A percentile compares a stretch with the other conserved stretches of the same genome.
Evolutionary conservation across 2,329 filamentous ascomycete genomes (phyloP).

Genomic region (Xylariales sp.): DNA sequence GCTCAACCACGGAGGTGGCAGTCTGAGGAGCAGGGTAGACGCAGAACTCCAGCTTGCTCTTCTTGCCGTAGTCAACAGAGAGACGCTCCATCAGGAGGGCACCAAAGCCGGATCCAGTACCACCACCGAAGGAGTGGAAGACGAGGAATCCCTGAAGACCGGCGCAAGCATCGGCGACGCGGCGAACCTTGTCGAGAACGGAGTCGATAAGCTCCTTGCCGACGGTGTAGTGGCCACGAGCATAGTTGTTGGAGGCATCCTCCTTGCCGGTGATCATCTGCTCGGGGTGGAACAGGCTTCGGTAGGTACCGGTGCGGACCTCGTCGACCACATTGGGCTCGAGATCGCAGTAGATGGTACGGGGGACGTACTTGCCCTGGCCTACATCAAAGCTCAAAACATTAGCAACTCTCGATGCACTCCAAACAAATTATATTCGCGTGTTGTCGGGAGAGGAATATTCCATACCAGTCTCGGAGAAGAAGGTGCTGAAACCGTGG

Average conservation of each 20-base stretch:
- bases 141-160: constrained; percentile 99
- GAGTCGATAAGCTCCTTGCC: constrained; percentile 99
- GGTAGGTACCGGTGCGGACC: constrained; percentile 96
- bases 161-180: constrained; percentile 95
- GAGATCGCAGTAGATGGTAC: constrained; percentile 99
- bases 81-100: constrained; percentile 98
- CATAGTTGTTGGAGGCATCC: constrained; percentile 99
- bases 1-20: constrained; percentile 95
- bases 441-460: constrained; percentile 11
- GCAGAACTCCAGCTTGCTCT: constrained; percentile 99
- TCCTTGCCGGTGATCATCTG: constrained; percentile 99
- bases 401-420: background rate
- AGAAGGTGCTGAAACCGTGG: constrained; percentile 99
- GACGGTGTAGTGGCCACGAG: constrained; percentile 98
- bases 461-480: constrained; percentile 91
- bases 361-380: constrained; percentile 97
- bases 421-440: background rate
- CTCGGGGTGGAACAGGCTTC: constrained; percentile 96
- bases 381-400: constrained; percentile 45
- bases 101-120: constrained; percentile 97
- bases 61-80: constrained; percentile 99
- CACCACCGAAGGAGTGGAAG: constrained; percentile 99
- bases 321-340: constrained; percentile 99
- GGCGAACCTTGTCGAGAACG: constrained; percentile 95
- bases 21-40: constrained; percentile 98